Evolutionary conservation across 257 asterid species (phyloP), one percentile per base, ranked within the genome.

Genomic region (Solanum dulcamara): DNA sequence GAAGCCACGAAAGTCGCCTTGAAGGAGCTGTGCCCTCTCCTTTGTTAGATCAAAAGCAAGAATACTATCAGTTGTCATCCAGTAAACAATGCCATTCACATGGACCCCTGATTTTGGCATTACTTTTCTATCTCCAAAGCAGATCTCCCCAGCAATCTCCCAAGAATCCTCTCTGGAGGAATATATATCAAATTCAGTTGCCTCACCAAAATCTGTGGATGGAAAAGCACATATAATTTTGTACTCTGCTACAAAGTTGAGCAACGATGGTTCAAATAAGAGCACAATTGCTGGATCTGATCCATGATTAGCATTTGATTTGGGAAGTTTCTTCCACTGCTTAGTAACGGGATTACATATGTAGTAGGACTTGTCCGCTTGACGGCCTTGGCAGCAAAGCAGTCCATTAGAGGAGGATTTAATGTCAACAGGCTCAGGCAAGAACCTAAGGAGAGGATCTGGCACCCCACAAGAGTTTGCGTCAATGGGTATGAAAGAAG

Each of bases 401-500:
- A 92, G 88, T 84, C 95, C 93, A 87, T 90, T 91, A 12, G 93
- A 88, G 28, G 95, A 89, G 46, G 93, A 90, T 87, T 46, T 83
- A 48, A 92, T 84, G 48, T 83, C 89, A 86, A 92, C 92, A 74
- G 90, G 89, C 46, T 84, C 93, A 32, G 93, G 95, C 72, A 92
- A 70, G 87, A 92, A 91, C 18, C 74, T 60, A 64, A 92, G 79
- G 37, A 50, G 33, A 22, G 93, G 91, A 79, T 91, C 93, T n/a
- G 95, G 93, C 51, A 92, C 90, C 35, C 93, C 95, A 86, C 90
- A 91, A 62, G 90, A 72, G 33, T 30, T 75, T 51, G 85, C 51
- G n/a, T 89, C 91, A 60, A 85, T 83, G 12, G 92, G 37, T 71
- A 90, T 3, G 38, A 92, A 62, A 2, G 38, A 60, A 53, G 93